Base-by-base conservation (phyloP, 441 rosid genomes). In the Eruca vesicaria region DNA sequence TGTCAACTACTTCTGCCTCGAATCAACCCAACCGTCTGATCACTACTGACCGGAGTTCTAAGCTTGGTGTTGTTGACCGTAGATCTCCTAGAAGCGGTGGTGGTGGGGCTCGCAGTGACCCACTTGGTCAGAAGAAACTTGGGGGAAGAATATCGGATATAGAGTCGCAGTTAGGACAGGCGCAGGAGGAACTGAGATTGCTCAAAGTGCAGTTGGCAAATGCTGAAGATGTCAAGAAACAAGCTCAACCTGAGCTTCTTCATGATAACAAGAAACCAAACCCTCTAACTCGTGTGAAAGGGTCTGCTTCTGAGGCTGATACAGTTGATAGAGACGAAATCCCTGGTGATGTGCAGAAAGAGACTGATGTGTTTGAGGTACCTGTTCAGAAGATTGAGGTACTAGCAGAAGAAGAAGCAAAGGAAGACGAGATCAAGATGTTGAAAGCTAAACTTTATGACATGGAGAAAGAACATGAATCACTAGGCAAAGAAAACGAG, bases 91-190 rank as follows among this genome's bases (percentile, higher is more conserved):
- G 89, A 75, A 86, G 88, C 58, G 81, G 81, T 68, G 84, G 88
- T 55, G 81, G 81, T 68, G 84, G 82, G 43, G 77, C 90, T 31
- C 86, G 78, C 66, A 74, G 92, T 38, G 96, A 90, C 75, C 78
- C 94, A 1, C 36, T 87, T n/a, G 76, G 86, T 72, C 91, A 83
- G 81, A 94, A 88, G 92, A 94, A 92, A 75, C 89, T 94, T 6
- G 96, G 99, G 5, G 86, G 93, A 0, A 89, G 99, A 43, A 88
- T 94, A 74, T 92, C 94, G 0, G 93, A 88, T 80, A 83, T 92
- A 60, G 99, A 94, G 80, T 88, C 92, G 21, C 99, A 94, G 80
- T 91, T 94, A 41, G 94, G 90, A 73, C 97, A 90, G 71, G 99
- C 99, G 14, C 97, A 92, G 71, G 85, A 79, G 52, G 97, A 92